phyloP scores from a whole-genome alignment of 345 rosid species.

The Chamaenerion angustifolium region DNA sequence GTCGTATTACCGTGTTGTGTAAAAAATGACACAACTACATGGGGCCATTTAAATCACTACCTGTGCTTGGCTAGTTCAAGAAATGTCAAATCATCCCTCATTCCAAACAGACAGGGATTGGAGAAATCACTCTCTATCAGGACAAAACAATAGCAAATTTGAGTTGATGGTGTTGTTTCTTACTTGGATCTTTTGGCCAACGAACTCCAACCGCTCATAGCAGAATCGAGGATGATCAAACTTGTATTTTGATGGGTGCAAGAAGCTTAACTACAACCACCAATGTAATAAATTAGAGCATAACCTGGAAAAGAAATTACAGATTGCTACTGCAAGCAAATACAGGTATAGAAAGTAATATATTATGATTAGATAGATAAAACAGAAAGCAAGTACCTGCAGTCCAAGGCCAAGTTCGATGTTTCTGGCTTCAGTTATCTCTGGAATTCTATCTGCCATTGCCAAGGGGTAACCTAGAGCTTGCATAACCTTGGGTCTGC shows the following conservation, averaged over 20 bases:
- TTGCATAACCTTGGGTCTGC: constrained; percentile 68
- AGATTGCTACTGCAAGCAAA: no score
- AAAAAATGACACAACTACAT: no score
- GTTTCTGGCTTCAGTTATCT: constrained; percentile 84
- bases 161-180: constrained; percentile 1
- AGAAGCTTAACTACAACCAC: constrained; percentile 63
- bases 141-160: no score
- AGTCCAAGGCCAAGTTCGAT: constrained; percentile 91
- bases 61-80: no score
- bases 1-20: constrained; percentile 19
- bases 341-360: no score
- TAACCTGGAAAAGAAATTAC: no score
- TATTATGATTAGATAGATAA: no score
- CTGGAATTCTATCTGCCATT: constrained; percentile 59
- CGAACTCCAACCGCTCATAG: constrained; percentile 67
- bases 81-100: no score
- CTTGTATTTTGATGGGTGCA: constrained; percentile 94
- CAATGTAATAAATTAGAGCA: no score
- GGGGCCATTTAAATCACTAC: no score
- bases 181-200: constrained; percentile 98
- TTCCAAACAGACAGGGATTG: no score
- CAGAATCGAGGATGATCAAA: constrained; percentile 92
- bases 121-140: no score
- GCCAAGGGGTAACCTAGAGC: constrained; percentile 62
- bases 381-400: constrained; percentile 54